These are phyloP conservation scores for Draba incana DNA, from an alignment of 345 rosid genomes.

Conservation along the genomic window DNA sequence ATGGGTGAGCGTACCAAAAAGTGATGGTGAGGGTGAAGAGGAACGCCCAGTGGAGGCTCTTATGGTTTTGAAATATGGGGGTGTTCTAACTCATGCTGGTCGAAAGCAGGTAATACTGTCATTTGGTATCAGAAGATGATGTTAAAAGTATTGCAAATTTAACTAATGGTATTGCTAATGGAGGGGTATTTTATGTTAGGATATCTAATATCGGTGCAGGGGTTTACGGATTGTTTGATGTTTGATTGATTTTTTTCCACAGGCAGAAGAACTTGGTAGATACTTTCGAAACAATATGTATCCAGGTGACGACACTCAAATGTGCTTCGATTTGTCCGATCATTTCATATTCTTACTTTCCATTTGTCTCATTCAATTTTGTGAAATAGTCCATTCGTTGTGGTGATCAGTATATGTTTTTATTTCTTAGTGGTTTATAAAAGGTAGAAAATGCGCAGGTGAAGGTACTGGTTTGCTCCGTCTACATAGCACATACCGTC, in stretches of 20 bases:
- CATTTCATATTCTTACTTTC: conserved; percentile 13
- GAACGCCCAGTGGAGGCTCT: conserved; percentile 96
- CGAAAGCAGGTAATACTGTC: conserved; percentile 77
- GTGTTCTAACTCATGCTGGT: conserved; percentile 99
- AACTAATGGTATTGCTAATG: conserved; percentile 13
- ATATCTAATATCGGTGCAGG: conserved; percentile 7
- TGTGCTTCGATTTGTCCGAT: conserved; percentile 26
- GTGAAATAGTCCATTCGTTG: conserved; percentile 21
- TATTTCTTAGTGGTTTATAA: conserved; percentile 21
- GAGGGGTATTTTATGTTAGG: neutral
- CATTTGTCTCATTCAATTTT: conserved; percentile 9
- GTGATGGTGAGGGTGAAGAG: conserved; percentile 91
- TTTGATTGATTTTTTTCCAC: conserved; percentile 37
- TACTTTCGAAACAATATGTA: conserved; percentile 96
- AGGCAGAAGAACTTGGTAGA: conserved; percentile 99
- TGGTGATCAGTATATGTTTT: neutral
- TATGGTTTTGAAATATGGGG: conserved; percentile 99
- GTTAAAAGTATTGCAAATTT: conserved; percentile 8
- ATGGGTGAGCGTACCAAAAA: conserved; percentile 80
- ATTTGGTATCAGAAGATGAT: conserved; percentile 2
- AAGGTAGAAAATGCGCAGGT: conserved; percentile 51
- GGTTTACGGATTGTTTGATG: conserved; percentile 7
- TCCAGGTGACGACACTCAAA: conserved; percentile 65
- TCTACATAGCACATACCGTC: conserved; percentile 97
- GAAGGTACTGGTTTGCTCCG: conserved; percentile 99